Percentiles rank a stretch among this genome's conserved stretches.
Evolutionary conservation across 1,284 basidiomycete species (phyloP).

Genomic region (Ustilago tritici): DNA sequence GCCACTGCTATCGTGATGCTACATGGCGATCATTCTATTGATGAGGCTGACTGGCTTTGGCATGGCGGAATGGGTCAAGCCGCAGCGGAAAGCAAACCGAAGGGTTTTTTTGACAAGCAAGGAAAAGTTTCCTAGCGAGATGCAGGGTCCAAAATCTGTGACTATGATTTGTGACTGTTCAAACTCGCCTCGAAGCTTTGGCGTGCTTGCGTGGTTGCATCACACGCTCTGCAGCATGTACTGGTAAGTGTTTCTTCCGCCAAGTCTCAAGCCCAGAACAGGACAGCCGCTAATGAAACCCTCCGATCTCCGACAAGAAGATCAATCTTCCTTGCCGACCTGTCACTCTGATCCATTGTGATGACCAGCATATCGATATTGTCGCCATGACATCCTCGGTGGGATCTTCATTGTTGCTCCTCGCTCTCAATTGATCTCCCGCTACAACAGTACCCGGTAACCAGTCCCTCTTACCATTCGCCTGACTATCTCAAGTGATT

Average conservation of each 20-base stretch:
- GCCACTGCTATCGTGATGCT: not conserved
- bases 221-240: not conserved
- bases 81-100: not conserved
- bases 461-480: no score
- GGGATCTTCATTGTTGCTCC: slow-evolving; percentile 1
- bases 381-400: not conserved
- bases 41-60: slow-evolving; percentile 4
- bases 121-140: slow-evolving; percentile 24
- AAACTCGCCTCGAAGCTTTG: not conserved
- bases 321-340: not conserved
- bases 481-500: no score
- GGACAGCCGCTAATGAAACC: not conserved
- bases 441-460: not conserved
- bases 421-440: not conserved
- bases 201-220: not conserved
- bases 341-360: not conserved
- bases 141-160: slow-evolving; percentile 15
- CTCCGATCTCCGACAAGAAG: not conserved
- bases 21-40: not conserved
- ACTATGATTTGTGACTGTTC: slow-evolving; percentile 1
- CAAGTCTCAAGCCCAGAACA: not conserved
- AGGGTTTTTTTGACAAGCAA: not conserved
- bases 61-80: not conserved
- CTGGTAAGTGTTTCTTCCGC: not conserved
- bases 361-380: not conserved